Evolutionary conservation across 331 rosid genomes (phyloP).

Genomic region (Prunus yedoensis): DNA sequence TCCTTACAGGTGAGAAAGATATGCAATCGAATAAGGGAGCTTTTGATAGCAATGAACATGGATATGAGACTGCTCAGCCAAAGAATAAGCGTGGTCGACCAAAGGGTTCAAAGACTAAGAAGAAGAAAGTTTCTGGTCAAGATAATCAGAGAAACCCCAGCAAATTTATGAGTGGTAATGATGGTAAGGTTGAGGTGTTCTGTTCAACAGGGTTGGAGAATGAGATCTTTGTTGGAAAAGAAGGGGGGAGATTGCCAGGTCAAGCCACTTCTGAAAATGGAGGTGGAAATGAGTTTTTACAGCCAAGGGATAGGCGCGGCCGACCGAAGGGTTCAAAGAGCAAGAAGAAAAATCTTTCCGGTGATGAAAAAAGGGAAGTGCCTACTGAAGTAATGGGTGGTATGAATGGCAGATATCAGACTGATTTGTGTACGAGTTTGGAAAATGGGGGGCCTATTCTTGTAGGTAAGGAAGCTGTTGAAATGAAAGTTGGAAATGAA

Average conservation of each 20-base stretch:
- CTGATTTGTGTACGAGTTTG: no score
- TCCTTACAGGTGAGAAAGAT: not conserved
- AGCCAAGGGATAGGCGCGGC: conserved; percentile 9
- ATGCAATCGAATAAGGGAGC: not conserved
- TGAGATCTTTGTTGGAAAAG: not conserved
- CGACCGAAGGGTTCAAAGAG: not conserved
- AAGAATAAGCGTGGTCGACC: conserved; percentile 22
- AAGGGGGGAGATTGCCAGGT: conserved; percentile 1
- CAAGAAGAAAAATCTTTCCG: no score
- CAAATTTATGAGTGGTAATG: not conserved
- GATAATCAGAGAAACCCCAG: no score
- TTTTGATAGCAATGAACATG: not conserved
- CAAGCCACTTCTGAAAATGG: not conserved
- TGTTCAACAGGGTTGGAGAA: not conserved
- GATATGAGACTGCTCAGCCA: no score
- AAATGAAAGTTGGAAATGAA: not conserved
- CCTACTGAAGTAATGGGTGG: no score
- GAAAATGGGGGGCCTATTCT: no score
- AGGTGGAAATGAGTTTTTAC: conserved; percentile 14
- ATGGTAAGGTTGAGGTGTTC: not conserved
- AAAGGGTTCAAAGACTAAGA: conserved; percentile 37
- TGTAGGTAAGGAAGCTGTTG: conserved; percentile 6
- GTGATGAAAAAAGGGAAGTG: no score
- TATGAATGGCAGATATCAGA: no score
- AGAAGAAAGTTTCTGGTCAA: conserved; percentile 3